Conservation (phyloP, 257 asterid species). For the Penstemon barbatus region DNA sequence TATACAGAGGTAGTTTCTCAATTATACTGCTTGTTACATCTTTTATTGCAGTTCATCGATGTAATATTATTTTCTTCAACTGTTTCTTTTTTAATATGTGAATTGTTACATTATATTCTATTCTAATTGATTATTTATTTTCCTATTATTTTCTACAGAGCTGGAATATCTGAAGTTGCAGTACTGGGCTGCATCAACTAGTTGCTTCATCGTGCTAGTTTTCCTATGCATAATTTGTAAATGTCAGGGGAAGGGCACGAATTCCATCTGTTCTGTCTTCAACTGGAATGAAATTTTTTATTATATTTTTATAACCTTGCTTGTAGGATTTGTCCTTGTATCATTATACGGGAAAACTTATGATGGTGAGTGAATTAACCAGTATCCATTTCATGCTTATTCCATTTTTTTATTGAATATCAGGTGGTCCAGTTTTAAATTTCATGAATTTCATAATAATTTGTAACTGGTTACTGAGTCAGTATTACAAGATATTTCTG, state of each 20-base stretch:
- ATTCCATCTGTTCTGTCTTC: slow-evolving; percentile 26
- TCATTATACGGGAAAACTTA: slow-evolving; percentile 39
- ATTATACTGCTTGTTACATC: neutral
- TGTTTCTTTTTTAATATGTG: slow-evolving; percentile 2
- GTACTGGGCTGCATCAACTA: slow-evolving; percentile 73
- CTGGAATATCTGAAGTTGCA: slow-evolving; percentile 70
- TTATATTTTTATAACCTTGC: slow-evolving; percentile 42
- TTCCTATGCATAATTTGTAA: slow-evolving; percentile 48
- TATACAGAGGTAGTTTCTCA: slow-evolving; percentile 6
- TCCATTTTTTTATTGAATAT: slow-evolving; percentile 11
- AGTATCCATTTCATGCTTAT: slow-evolving; percentile 19
- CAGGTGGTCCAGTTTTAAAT: slow-evolving; percentile 10
- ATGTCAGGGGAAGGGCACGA: slow-evolving; percentile 33
- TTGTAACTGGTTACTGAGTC: slow-evolving; percentile 15
- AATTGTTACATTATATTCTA: slow-evolving; percentile 9
- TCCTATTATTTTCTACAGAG: slow-evolving; percentile 48
- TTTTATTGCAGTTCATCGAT: slow-evolving; percentile 1
- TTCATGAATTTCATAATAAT: slow-evolving; percentile 16
- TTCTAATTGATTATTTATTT: slow-evolving; percentile 15
- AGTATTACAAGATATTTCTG: slow-evolving; percentile 10
- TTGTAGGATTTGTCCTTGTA: slow-evolving; percentile 45
- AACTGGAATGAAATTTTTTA: slow-evolving; percentile 38
- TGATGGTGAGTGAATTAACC: slow-evolving; percentile 38
- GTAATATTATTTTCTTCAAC: slow-evolving; percentile 13
- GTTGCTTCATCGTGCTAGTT: slow-evolving; percentile 65